Base-by-base conservation (phyloP, 169 alveolate species). In the Theileria parva region DNA sequence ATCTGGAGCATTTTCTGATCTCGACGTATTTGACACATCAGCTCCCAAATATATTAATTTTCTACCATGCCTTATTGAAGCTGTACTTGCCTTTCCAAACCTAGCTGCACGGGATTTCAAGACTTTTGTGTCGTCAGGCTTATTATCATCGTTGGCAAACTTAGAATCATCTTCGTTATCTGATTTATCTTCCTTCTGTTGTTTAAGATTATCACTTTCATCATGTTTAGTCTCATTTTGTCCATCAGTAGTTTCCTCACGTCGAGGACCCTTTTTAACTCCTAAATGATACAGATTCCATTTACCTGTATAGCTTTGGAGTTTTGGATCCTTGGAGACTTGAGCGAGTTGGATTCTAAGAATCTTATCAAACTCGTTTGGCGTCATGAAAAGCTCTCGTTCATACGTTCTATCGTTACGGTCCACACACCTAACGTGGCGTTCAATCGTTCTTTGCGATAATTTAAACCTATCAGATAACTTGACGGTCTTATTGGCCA, bases 301-400 rank as follows among this genome's bases (percentile, higher is more conserved):
- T 15, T 48, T 37, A 0, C 91, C 91, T 23, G 77, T 59, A 61
- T 85, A 85, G 60, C 65, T 85, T 53, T 85, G 91, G 57, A 85
- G 80, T 30, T 78, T 77, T 32, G 91, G 91, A 48, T 85, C 84
- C 85, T 85, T 85, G 30, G 83, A 85, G 5, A 72, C 73, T 68
- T 85, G 91, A 6, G 91, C 74, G 37, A 85, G 75, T 59, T 85
- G 88, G 30, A 85, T 85, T 65, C 91, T 80, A 60, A 85, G 66
- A 11, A 85, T 78, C 63, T 74, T 73, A 65, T 85, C 91, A 61
- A 85, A 79, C 59, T 77, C 86, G 8, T 63, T 70, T 37, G 71
- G 71, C 57, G 48, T 64, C 84, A 85, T 77, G 65, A 85, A 85
- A 11, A 71, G 23, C 64, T 83, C 89, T 69, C 60, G 60, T 25